Conservation (phyloP, 495 filamentous ascomycete genomes). For the Articulospora tetracladia region DNA sequence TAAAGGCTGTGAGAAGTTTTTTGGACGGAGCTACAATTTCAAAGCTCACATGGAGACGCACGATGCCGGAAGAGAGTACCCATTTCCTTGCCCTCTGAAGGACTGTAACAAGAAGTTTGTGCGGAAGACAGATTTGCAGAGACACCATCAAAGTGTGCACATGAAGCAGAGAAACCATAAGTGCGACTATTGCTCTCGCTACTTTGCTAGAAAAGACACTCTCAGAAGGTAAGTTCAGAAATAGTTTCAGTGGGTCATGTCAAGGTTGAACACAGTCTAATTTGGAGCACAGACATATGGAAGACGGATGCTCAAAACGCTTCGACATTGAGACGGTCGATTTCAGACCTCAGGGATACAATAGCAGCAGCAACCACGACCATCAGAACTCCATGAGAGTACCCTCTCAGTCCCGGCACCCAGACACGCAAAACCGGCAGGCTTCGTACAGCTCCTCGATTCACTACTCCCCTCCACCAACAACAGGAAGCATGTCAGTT, state of each 20-base stretch:
- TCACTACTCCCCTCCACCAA: slow-evolving; percentile 17
- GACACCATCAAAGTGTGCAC: slow-evolving; percentile 83
- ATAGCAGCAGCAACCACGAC: neutral
- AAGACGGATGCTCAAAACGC: slow-evolving; percentile 74
- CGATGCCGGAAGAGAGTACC: slow-evolving; percentile 68
- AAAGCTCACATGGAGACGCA: slow-evolving; percentile 89
- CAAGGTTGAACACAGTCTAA: slow-evolving; percentile 6
- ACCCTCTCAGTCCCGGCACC: slow-evolving; percentile 3
- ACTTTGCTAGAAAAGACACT: slow-evolving; percentile 81
- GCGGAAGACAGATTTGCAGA: slow-evolving; percentile 77
- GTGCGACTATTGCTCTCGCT: slow-evolving; percentile 68
- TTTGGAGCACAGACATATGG: slow-evolving; percentile 58
- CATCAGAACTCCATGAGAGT: slow-evolving; percentile 8
- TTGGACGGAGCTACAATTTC: slow-evolving; percentile 87
- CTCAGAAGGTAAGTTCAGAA: slow-evolving; percentile 60
- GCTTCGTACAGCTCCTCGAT: slow-evolving; percentile 22
- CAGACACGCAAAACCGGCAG: slow-evolving; percentile 12
- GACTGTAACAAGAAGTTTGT: slow-evolving; percentile 73
- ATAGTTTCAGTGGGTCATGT: neutral
- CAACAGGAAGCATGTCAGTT: slow-evolving; percentile 5
- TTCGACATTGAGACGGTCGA: slow-evolving; percentile 45
- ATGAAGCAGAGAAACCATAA: slow-evolving; percentile 65
- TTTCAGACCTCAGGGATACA: slow-evolving; percentile 21
- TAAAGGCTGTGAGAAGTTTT: slow-evolving; percentile 70
- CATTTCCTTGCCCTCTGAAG: slow-evolving; percentile 60